Percentiles rank a stretch among this genome's conserved stretches.
These are phyloP conservation scores for Fomitopsis pulvina DNA, from an alignment of 768 basidiomycete species.

Conservation along the genomic window DNA sequence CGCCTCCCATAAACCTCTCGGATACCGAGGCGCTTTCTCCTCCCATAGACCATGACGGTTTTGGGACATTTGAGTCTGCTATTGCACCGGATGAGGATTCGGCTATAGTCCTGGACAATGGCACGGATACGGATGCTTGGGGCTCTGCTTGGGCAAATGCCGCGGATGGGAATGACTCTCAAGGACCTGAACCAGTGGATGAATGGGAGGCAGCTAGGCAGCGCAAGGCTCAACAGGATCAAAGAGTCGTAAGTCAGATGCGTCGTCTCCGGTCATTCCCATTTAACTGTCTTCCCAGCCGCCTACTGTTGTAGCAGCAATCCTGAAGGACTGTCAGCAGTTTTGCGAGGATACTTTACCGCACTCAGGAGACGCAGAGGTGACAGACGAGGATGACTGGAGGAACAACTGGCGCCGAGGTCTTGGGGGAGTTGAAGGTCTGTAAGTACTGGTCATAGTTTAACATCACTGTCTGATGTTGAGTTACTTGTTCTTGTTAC, in stretches of 20 bases:
- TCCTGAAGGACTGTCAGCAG: constrained; percentile 28
- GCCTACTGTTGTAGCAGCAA: constrained; percentile 54
- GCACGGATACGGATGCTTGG: constrained; percentile 21
- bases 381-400: constrained; percentile 19
- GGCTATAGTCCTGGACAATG: constrained; percentile 30
- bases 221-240: constrained; percentile 53
- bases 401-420: constrained; percentile 34
- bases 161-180: constrained; percentile 7
- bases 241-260: constrained; percentile 51
- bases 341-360: constrained; percentile 29
- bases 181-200: constrained; percentile 35
- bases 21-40: background rate
- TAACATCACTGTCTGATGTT: background rate
- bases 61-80: constrained; percentile 55
- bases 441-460: constrained; percentile 44
- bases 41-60: constrained; percentile 38
- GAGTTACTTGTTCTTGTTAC: background rate
- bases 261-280: background rate
- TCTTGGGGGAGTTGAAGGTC: constrained; percentile 42
- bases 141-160: constrained; percentile 23
- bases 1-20: background rate
- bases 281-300: constrained; percentile 39
- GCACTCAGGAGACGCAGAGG: constrained; percentile 6
- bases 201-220: constrained; percentile 63
- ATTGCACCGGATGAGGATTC: constrained; percentile 25